Evolutionary conservation across 179 eudicot species (phyloP), one percentile per base, ranked within the genome.

Genomic region (Nepenthes alata): DNA sequence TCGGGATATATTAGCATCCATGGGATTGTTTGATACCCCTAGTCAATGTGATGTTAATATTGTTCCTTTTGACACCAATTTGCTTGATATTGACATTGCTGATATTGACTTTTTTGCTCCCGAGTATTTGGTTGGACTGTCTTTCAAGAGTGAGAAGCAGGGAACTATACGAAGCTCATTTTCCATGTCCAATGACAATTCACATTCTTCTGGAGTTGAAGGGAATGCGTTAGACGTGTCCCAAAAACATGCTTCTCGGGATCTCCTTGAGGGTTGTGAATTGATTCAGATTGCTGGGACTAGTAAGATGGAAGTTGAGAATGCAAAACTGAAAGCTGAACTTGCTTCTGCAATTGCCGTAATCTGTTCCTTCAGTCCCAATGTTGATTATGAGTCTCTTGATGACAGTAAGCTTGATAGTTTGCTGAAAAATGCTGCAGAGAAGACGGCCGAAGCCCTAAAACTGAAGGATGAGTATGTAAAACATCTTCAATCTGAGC

Each of bases 11-110:
- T 75, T 94, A 66, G 72, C 83, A 45, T 77, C 88, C 38, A 94
- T 94, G 97, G 99, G 99, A 49, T 74, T 94, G 72, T 87, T 90
- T 64, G 99, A 94, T 72, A 80, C 77, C 59, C 99, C 99, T 51
- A 94, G 66, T 68, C 96, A 85, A 12, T 94, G 96, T 78, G 91
- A 94, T 65, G 91, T 94, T 61, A 80, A 94, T 74, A 78, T 94
- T 58, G 73, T 77, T 68, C 99, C 99, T 37, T 90, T 87, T 50
- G 99, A 94, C 67, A 72, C 82, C 61, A 84, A 78, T 72, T 81
- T 94, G 81, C 83, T 94, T 9, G 97, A 94, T 67, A 82, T 94
- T 61, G 95, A 87, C 45, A 72, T 94, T 49, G 68, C 81, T 12
- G 99, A 94, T 66, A 37, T 94, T 41, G 97, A 94, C 62, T 83